Base-by-base conservation (phyloP, 805 yeast species). In the Kuraishia capsulata region DNA sequence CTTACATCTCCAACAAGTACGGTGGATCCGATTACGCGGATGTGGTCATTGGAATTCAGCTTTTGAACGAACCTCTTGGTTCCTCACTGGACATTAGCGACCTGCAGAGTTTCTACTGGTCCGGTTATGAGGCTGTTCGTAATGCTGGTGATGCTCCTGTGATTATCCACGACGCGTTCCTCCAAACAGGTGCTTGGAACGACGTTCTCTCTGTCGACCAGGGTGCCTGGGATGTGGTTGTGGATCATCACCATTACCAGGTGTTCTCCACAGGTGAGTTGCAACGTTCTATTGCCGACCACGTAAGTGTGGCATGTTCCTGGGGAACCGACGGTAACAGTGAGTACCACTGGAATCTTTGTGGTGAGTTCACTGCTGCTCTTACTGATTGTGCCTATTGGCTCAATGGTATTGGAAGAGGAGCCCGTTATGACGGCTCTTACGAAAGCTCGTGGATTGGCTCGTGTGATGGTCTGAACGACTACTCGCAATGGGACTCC, bases 231-330 rank as follows among this genome's bases (percentile, higher is more conserved):
- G 77, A 80, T 50, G 81, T 85, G 38, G 76, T 84, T 16, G 59
- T 88, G 25, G 97, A 89, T 57, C 96, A 86, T 62, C 96, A 89
- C 61, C 81, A 82, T 55, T 89, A 89, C 65, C 94, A 86, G 64
- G 92, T 84, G n/a, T 89, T 89, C 59, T 66, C 76, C 33, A 55
- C 67, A n/a, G 73, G 64, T 23, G 80, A 81, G 61, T 65, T 87
- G 40, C 48, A 61, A 33, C 63, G 75, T 46, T 39, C 61, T 39
- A 66, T 84, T 39, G 83, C 78, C 42, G 73, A 75, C 30, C 94
- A 84, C 51, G 51, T 90, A 35, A 48, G 54, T 24, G 52, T 62
- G 30, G 77, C 80, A 3, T 74, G 82, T 54, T 39, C 44, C 5
- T 69, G 67, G 60, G 82, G 79, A 31, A 36, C 49, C 14, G 57